Evolutionary conservation across 208 protist species (phyloP), one percentile per base, ranked within the genome.

Genomic region (Crithidia bombi): DNA sequence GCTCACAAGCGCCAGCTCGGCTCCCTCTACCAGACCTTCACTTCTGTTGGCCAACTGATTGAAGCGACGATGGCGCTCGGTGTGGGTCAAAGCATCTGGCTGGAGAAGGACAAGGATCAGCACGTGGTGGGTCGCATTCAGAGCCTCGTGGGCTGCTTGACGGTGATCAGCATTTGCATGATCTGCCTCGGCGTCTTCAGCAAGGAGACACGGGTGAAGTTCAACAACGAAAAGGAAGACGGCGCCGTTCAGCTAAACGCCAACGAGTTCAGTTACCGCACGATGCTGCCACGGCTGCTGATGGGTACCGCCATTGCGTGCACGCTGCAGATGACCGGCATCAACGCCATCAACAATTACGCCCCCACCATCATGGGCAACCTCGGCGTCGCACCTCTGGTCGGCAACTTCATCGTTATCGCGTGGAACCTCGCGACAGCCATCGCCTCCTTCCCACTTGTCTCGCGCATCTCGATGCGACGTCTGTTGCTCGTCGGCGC

Each of bases 331-430:
- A 69, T 89, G 71, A 92, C 87, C 14, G 87, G 87, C 25, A 92
- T 92, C 55, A 87, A 82, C 67, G 82, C 87, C 21, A 78, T 85
- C 43, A 89, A 88, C 78, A 88, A 82, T 68, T 92, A 88, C 49
- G 83, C 87, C 2, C 83, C 83, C 10, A 85, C 64, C 30, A 89
- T 92, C 62, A 89, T 78, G 73, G 52, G 46, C 14, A 74, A 58
- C 43, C 56, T 86, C 15, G 81, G 79, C 30, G 54, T 86, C 32
- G 69, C 75, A 12, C 65, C 73, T 5, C 69, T 89, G 4, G 63
- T 82, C 6, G 86, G 86, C 50, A 92, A 89, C 65, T 65, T 88
- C 64, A 71, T 87, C 38, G 76, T 92, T 9, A 85, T 92, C 68
- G 50, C 57, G 35, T 92, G 86, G 84, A 88, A 89, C 70, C 78